A percentile compares a stretch with the other conserved stretches of the same genome.
Conservation (phyloP, 2,329 filamentous ascomycete genomes). For the Venturia asperata region DNA sequence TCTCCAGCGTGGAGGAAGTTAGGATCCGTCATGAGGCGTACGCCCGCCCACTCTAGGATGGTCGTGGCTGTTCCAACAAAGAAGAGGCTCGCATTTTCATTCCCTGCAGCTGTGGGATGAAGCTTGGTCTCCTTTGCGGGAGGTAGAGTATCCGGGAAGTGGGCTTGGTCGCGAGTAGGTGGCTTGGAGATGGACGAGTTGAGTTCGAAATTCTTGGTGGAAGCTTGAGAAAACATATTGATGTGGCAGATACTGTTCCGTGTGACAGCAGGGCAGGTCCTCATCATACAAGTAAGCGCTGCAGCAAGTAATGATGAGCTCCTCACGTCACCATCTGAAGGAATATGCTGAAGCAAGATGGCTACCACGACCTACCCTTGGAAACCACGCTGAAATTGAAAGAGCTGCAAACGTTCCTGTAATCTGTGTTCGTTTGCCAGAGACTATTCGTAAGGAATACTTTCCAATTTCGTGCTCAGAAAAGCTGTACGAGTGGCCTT, state of each 20-base stretch:
- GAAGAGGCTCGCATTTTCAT: conserved; percentile 12
- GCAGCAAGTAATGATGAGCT: not conserved
- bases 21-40: conserved; percentile 51
- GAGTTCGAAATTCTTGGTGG: not conserved
- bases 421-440: too few relatives aligned
- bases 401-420: too few relatives aligned
- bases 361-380: not conserved
- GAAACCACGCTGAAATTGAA: not conserved
- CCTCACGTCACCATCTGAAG: conserved; percentile 6
- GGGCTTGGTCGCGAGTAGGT: conserved; percentile 8
- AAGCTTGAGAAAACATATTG: not conserved
- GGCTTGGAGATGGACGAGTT: not conserved
- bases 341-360: not conserved
- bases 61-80: conserved; percentile 17
- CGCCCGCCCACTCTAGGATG: conserved; percentile 41
- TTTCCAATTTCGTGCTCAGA: too few relatives aligned
- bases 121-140: conserved; percentile 6
- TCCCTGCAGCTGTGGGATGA: conserved; percentile 3
- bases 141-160: conserved; percentile 3
- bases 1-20: conserved; percentile 61
- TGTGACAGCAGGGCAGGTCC: not conserved
- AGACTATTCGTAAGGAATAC: too few relatives aligned
- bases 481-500: too few relatives aligned
- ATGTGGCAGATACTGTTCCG: not conserved
- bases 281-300: not conserved